These are phyloP conservation scores for Backusella circina DNA, from an alignment of 192 early-diverging fungal species.

Conservation along the genomic window DNA sequence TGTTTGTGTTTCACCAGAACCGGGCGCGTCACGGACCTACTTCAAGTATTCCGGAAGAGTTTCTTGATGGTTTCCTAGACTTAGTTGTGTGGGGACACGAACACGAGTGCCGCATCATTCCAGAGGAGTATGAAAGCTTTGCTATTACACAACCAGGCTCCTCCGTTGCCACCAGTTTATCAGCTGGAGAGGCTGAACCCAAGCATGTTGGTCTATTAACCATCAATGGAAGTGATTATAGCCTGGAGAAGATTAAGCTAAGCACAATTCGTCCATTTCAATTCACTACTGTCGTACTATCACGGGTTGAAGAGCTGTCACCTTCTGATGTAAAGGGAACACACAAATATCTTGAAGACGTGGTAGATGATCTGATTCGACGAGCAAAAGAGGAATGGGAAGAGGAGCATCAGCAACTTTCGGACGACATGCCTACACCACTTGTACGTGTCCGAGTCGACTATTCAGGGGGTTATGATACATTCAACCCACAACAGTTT, in stretches of 20 bases:
- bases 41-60: slow-evolving; percentile 87
- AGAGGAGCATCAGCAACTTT: neutral
- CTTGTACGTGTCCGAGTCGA: slow-evolving; percentile 85
- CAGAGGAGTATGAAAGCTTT: slow-evolving; percentile 66
- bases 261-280: slow-evolving; percentile 86
- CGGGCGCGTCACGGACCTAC: slow-evolving; percentile 76
- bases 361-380: slow-evolving; percentile 63
- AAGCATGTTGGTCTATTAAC: slow-evolving; percentile 62
- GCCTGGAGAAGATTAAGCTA: slow-evolving; percentile 70
- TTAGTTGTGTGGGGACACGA: slow-evolving; percentile 96
- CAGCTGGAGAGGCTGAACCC: slow-evolving; percentile 73
- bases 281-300: slow-evolving; percentile 65
- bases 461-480: slow-evolving; percentile 79
- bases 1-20: slow-evolving; percentile 94
- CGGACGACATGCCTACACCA: slow-evolving; percentile 54
- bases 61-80: slow-evolving; percentile 76
- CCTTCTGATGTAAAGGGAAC: slow-evolving; percentile 53
- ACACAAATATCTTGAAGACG: slow-evolving; percentile 50
- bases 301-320: slow-evolving; percentile 41
- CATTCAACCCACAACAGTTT: slow-evolving; percentile 85
- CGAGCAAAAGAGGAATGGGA: slow-evolving; percentile 61
- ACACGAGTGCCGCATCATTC: slow-evolving; percentile 89
- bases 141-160: slow-evolving; percentile 90
- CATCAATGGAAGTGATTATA: slow-evolving; percentile 65
- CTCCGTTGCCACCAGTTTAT: slow-evolving; percentile 86